Evolutionary conservation across 2,329 filamentous ascomycete species (phyloP), one percentile per base, ranked within the genome.

Genomic region (Verticillium klebahnii): DNA sequence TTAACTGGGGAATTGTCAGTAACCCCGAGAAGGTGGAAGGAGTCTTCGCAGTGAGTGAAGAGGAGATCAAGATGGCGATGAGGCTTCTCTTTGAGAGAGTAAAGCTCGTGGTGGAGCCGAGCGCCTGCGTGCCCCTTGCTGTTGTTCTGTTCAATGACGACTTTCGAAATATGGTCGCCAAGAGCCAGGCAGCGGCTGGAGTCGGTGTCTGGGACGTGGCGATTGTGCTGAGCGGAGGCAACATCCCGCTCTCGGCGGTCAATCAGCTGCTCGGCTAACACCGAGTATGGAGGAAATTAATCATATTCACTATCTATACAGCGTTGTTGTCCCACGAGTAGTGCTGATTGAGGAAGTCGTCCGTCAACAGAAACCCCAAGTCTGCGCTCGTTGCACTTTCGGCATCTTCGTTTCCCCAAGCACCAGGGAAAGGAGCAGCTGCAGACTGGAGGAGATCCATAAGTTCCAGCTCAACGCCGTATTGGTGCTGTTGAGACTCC

Each of bases 51-150:
- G 87, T 89, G 1, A 84, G 75, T 0, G 87, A 89, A 69, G 81
- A 84, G 62, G 82, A 89, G 74, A 89, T 90, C 68, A 83, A 82
- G 68, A 77, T 78, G 25, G 83, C 86, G 9, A 81, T 89, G 81
- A 74, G 77, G 59, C 67, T 89, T 63, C 83, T 88, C 23, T 69
- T 88, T 66, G 87, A 90, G 75, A 73, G 86, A 60, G 83, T 88
- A 77, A 89, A 89, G 77, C 78, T 87, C 57, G 79, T 89, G 60
- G 81, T 89, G 15, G 87, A 89, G 72, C 87, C 87, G 29, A 86
- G 82, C 70, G 82, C 85, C 1, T 85, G 82, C 1, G 86, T 89
- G 4, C 81, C 81, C 1, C 68, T 90, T 64, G 87, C 87, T 2
- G 85, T 85, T 14, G 80, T 82, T 58, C 70, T 89, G 67, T 89